Evolutionary conservation across 192 early-diverging fungal genomes (phyloP).

Genomic region (Mortierella antarctica): DNA sequence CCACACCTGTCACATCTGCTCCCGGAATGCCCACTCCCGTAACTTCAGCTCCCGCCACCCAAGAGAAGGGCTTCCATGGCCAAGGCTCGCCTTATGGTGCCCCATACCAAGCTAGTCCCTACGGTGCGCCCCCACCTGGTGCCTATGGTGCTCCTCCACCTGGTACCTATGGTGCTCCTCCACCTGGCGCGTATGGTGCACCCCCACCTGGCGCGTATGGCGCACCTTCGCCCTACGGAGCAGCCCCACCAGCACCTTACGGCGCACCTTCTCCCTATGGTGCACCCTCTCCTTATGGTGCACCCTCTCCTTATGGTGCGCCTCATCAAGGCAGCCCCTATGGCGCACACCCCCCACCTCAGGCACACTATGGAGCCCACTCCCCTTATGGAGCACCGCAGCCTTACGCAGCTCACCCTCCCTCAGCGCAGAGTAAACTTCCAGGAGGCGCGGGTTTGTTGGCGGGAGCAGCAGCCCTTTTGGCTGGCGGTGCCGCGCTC

Average conservation of each 20-base stretch:
- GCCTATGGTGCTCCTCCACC: conserved; percentile 8
- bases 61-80: conserved; percentile 24
- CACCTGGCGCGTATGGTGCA: conserved; percentile 17
- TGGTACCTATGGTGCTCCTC: conserved; percentile 9
- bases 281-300: conserved; percentile 11
- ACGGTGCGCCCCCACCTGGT: conserved; percentile 15
- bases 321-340: background rate
- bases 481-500: conserved; percentile 14
- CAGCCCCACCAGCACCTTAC: conserved; percentile 4
- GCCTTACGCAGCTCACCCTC: conserved; percentile 7
- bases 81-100: conserved; percentile 2
- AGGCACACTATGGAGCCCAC: conserved; percentile 1
- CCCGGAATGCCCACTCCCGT: background rate
- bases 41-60: conserved; percentile 4
- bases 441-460: conserved; percentile 2
- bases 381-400: background rate
- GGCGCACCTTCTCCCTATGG: conserved; percentile 8
- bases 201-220: conserved; percentile 15
- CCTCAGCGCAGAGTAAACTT: background rate
- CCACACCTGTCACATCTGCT: conserved; percentile 1
- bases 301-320: background rate
- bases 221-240: conserved; percentile 15
- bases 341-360: background rate
- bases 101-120: conserved; percentile 14
- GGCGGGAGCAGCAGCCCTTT: conserved; percentile 14